A percentile compares a stretch with the other conserved stretches of the same genome.
These are phyloP conservation scores for Dimargaris verticillata DNA, from an alignment of 192 early-diverging fungal species.

Conservation along the genomic window DNA sequence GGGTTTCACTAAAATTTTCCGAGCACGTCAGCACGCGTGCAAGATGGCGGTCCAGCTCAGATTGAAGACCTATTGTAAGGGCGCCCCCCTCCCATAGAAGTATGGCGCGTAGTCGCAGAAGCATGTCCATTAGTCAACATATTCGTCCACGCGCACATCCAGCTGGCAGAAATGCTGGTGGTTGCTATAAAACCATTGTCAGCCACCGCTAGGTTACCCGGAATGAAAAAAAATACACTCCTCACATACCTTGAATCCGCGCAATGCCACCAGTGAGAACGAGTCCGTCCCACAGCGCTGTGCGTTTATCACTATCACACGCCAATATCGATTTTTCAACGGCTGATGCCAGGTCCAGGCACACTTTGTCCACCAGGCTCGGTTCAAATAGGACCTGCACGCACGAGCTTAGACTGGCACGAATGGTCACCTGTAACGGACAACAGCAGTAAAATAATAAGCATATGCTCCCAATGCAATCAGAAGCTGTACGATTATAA, in stretches of 20 bases:
- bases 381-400: constrained; percentile 59
- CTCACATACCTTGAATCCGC: constrained; percentile 14
- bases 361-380: constrained; percentile 20
- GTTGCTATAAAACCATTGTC: no score
- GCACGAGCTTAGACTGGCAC: not conserved
- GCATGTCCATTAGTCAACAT: no score
- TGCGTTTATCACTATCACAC: constrained; percentile 59
- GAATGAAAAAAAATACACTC: no score
- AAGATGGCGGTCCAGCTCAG: constrained; percentile 51
- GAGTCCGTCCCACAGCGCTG: constrained; percentile 70
- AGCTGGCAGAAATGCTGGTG: no score
- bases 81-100: no score
- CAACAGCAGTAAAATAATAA: not conserved
- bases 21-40: constrained; percentile 45
- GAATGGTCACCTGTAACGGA: not conserved
- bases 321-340: constrained; percentile 43
- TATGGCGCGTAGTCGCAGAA: no score
- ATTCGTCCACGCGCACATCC: no score
- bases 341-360: constrained; percentile 35
- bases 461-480: not conserved
- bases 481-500: not conserved
- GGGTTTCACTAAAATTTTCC: constrained; percentile 73
- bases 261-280: constrained; percentile 70
- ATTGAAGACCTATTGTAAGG: constrained; percentile 24
- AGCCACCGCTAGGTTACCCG: no score